Evolutionary conservation across 345 rosid species (phyloP), one percentile per base, ranked within the genome.

Genomic region (Euphorbia lathyris): DNA sequence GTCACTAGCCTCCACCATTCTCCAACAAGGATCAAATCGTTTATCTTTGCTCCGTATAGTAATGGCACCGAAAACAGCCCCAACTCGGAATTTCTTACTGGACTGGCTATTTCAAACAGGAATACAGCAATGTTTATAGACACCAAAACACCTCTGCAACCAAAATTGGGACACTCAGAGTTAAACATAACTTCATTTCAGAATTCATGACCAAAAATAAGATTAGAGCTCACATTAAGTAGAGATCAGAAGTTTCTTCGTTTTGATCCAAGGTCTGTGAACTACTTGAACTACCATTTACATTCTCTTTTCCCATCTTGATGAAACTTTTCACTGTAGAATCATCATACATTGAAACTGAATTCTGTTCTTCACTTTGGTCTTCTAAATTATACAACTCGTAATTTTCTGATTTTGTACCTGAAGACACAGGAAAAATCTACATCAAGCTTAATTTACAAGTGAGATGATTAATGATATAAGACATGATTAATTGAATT

Each of bases 1-100:
- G 97, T 93, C 79, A 93, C 75, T 2, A 93, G 94, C 81, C 97
- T 86, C 98, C 98, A 93, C 98, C 98, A 93, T 76, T 93, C 97
- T 65, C 98, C 97, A 48, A 82, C 80, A 32, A 93, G 71, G 83
- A 93, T 89, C 77, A 91, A 78, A 79, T 86, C 85, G 29, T 93
- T 93, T 74, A 91, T 87, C 87, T 93, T 93, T 16, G 97, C 96
- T 62, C 98, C 97, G 22, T 91, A 91, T 32, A 93, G 63, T 7
- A 86, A 67, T 2, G 97, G 98, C 11, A 93, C 77, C 4, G 98
- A 82, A 63, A 86, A 84, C 34, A 91, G 84, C 70, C 80, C 88
- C 76, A 83, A 78, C 13, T 86, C 90, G 7, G 92, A 82, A 66
- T 74, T 84, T 77, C 83, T 80, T 26, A 93, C 78, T 34, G 96